Evolutionary conservation across 768 basidiomycete species (phyloP).

Genomic region (Podaxis mareebaensis): DNA sequence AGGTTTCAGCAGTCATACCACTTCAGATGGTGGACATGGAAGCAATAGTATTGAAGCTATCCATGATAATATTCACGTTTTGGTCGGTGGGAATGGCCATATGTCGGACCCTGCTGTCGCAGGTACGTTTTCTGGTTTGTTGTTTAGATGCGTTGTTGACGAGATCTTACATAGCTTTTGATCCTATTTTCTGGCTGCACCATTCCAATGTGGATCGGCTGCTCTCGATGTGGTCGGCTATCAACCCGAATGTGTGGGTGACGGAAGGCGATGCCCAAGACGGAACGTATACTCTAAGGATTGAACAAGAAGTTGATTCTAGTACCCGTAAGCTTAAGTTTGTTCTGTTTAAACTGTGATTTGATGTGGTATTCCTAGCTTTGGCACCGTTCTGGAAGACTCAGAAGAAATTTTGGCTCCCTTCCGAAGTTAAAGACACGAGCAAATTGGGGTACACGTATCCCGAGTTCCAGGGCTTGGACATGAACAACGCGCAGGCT

Average conservation of each 20-base stretch:
- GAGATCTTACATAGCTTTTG: constrained; percentile 32
- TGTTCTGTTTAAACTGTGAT: neutral
- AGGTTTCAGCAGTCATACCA: constrained; percentile 43
- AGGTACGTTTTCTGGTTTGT: constrained; percentile 23
- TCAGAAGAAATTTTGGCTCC: constrained; percentile 37
- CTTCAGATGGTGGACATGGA: constrained; percentile 29
- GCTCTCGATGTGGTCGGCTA: constrained; percentile 43
- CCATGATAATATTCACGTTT: constrained; percentile 42
- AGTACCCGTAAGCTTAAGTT: constrained; percentile 27
- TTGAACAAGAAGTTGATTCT: constrained; percentile 23
- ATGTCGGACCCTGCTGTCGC: constrained; percentile 37
- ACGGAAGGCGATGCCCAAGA: constrained; percentile 23
- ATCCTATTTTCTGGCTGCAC: constrained; percentile 50
- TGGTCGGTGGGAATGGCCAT: constrained; percentile 37
- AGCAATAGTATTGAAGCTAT: constrained; percentile 45
- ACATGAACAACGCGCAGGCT: constrained; percentile 22
- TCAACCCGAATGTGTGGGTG: constrained; percentile 42
- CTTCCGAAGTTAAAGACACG: constrained; percentile 25
- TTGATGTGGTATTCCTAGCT: constrained; percentile 21
- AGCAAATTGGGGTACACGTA: constrained; percentile 41
- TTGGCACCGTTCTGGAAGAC: constrained; percentile 46
- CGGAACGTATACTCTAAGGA: constrained; percentile 34
- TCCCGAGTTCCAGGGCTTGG: constrained; percentile 42
- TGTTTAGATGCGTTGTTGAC: neutral
- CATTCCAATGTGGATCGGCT: constrained; percentile 50